Evolutionary conservation across 2,329 filamentous ascomycete species (phyloP), one percentile per base, ranked within the genome.

Genomic region (Diaporthe vexans): DNA sequence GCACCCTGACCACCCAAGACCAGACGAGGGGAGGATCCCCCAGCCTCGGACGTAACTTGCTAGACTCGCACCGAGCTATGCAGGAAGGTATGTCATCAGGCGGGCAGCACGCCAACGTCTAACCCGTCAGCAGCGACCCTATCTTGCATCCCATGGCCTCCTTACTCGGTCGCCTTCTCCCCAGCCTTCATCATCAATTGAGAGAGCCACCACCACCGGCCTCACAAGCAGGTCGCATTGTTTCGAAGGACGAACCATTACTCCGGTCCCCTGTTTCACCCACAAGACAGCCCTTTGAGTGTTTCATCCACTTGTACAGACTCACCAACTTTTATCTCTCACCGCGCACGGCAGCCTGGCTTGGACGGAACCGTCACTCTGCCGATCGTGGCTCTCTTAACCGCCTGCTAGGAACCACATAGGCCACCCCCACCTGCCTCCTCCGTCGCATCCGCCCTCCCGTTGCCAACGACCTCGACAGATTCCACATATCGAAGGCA

Each of bases 321-420:
- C 48, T 40, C 21, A 40, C 33, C 48, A 29, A 37, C 33, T 51
- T 54, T 40, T 37, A 54, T 68, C n/a, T 26, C 48, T 54, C 48
- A 68, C 57, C 33, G 57, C 57, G 24, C 57, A 72, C 52, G 57
- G 57, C 35, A 54, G 70, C 24, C 57, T 54, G 46, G 24, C 48
- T 19, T 29, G 33, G 57, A 72, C 70, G n/a, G 35, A 63, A 33
- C 19, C 46, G 33, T 63, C 46, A 33, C 46, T 54, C 48, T 65
- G 57, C 57, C 57, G 59, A 54, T 54, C 70, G 37, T 63, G 57
- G 70, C 70, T 37, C 57, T 63, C 70, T 63, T 72, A 61, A 71
- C 57, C 29, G 54, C 69, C 58, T 56, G 35, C 70, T 63, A 63
- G 70, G 69, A 72, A 52, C 57, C 63, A 68, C 63, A 54, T 26